These are phyloP conservation scores for Nemania diffusa DNA, from an alignment of 2,329 filamentous ascomycete species.

Conservation along the genomic window DNA sequence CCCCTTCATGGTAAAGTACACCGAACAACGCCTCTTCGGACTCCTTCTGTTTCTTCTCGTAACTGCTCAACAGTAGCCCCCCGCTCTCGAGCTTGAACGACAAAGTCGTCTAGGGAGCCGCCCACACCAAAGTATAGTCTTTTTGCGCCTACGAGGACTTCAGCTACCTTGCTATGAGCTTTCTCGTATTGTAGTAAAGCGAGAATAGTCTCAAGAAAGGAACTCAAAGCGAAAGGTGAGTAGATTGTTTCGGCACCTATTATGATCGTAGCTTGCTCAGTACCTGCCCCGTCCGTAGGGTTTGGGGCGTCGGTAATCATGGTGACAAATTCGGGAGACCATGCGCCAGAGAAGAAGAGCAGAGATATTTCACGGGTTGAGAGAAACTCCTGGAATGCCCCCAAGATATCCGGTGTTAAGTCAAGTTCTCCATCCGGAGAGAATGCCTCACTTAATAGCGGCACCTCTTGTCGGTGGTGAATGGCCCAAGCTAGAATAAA, in stretches of 20 bases:
- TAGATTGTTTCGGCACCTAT: slow-evolving; percentile 87
- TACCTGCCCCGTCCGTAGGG: slow-evolving; percentile 21
- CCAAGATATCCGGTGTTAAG: slow-evolving; percentile 66
- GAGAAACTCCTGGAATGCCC: slow-evolving; percentile 68
- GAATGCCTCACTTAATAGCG: slow-evolving; percentile 58
- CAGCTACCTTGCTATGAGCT: slow-evolving; percentile 57
- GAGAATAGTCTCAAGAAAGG: slow-evolving; percentile 75
- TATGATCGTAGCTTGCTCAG: slow-evolving; percentile 62
- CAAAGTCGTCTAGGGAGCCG: slow-evolving; percentile 81
- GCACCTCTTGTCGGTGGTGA: slow-evolving; percentile 52
- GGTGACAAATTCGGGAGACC: slow-evolving; percentile 72
- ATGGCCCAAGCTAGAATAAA: slow-evolving; percentile 76
- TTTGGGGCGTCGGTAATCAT: slow-evolving; percentile 56
- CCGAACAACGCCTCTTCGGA: slow-evolving; percentile 69
- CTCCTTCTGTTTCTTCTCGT: slow-evolving; percentile 69
- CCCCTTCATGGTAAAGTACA: slow-evolving; percentile 53
- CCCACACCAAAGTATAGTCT: slow-evolving; percentile 86
- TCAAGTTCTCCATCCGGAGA: slow-evolving; percentile 67
- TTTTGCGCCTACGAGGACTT: slow-evolving; percentile 79
- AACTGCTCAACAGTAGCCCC: slow-evolving; percentile 62
- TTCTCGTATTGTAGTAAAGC: slow-evolving; percentile 56
- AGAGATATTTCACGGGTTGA: slow-evolving; percentile 62
- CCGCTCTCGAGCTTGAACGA: slow-evolving; percentile 60
- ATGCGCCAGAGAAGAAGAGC: slow-evolving; percentile 78
- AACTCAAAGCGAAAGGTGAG: slow-evolving; percentile 74